Percentiles rank a stretch among this genome's conserved stretches.
Conservation (phyloP, 1,139 yeast species). For the Kodamaea fungicola region DNA sequence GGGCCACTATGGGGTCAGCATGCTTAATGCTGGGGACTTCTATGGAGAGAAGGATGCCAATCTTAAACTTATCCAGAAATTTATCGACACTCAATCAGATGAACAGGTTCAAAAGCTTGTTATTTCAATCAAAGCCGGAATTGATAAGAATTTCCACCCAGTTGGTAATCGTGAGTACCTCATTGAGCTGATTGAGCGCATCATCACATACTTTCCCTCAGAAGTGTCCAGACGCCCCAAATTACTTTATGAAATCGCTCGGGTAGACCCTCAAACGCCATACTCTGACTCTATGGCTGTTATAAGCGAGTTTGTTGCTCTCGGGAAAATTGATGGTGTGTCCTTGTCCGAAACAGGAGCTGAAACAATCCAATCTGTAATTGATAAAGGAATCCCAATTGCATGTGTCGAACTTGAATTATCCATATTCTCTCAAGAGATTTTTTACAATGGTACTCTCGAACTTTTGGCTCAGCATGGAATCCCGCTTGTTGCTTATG, state of each 20-base stretch:
- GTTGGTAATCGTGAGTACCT: constrained; percentile 49
- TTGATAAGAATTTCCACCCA: constrained; percentile 36
- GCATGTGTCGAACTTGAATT: constrained; percentile 73
- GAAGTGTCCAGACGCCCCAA: constrained; percentile 29
- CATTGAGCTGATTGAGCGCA: constrained; percentile 46
- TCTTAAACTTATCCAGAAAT: constrained; percentile 52
- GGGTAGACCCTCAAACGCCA: constrained; percentile 54
- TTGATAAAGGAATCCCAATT: constrained; percentile 43
- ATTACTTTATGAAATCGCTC: constrained; percentile 65
- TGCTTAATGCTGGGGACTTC: background rate
- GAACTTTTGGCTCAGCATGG: constrained; percentile 43
- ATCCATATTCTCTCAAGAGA: constrained; percentile 60
- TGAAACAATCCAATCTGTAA: constrained; percentile 55
- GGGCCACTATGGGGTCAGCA: background rate
- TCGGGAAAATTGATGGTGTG: constrained; percentile 60
- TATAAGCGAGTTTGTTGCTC: constrained; percentile 48
- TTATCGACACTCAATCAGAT: constrained; percentile 52
- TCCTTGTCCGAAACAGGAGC: constrained; percentile 70
- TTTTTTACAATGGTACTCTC: constrained; percentile 58
- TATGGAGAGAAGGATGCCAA: constrained; percentile 10
- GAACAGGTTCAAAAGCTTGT: constrained; percentile 44
- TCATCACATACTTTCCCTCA: constrained; percentile 36
- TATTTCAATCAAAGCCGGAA: constrained; percentile 67
- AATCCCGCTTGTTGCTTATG: constrained; percentile 70
- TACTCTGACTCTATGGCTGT: constrained; percentile 48